Conservation (phyloP, 2,329 filamentous ascomycete genomes). For the Trichophaea hybrida region DNA sequence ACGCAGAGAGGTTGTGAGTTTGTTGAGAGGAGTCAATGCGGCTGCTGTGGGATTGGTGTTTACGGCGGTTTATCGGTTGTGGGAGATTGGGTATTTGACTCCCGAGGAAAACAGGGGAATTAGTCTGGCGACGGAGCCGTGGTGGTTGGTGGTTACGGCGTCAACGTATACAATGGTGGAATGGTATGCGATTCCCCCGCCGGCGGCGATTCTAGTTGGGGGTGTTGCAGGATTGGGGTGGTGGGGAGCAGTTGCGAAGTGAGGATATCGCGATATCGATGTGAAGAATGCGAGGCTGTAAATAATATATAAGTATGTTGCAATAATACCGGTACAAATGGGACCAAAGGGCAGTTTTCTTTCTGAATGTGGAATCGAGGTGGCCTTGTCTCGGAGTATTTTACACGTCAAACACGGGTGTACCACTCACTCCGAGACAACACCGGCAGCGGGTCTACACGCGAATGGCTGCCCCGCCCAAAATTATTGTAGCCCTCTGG, state of each 20-base stretch:
- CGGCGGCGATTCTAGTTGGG: conserved; percentile 18
- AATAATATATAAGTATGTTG: too few species aligned
- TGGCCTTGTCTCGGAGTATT: too few species aligned
- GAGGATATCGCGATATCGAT: neutral
- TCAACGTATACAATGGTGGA: conserved; percentile 12
- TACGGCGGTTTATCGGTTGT: conserved; percentile 49
- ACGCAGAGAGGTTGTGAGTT: conserved; percentile 36
- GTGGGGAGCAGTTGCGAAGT: conserved; percentile 16
- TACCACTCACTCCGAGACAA: too few species aligned
- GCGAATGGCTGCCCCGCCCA: too few species aligned
- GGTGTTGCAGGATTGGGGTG: conserved; percentile 16
- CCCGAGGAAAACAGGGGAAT: conserved; percentile 37
- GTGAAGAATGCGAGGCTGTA: too few species aligned
- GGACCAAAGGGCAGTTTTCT: too few species aligned
- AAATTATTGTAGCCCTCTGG: too few species aligned
- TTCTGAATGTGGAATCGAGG: too few species aligned
- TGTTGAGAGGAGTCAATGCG: conserved; percentile 44
- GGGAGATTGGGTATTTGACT: conserved; percentile 47
- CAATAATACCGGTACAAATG: too few species aligned
- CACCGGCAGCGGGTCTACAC: too few species aligned
- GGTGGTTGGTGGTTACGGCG: conserved; percentile 49
- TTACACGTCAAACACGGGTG: too few species aligned
- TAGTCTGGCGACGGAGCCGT: conserved; percentile 44
- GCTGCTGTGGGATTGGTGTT: conserved; percentile 48
- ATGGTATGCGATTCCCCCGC: conserved; percentile 20